phyloP scores from a whole-genome alignment of 2,329 filamentous ascomycete species.

The Aspergillus sojae region DNA sequence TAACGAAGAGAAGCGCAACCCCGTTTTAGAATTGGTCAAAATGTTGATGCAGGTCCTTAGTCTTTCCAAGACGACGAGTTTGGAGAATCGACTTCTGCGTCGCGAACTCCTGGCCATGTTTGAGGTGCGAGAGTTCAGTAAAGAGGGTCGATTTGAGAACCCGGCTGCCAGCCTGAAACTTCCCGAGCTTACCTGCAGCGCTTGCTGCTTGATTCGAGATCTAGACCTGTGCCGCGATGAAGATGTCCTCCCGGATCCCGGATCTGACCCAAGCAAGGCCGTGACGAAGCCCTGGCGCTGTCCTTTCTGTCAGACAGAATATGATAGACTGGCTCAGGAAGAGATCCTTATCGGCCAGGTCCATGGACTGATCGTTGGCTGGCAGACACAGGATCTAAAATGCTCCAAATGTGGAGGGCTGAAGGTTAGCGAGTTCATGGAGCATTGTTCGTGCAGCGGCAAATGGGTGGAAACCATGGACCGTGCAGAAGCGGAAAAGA shows the following conservation, averaged over 20 bases:
- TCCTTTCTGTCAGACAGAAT: constrained; percentile 72
- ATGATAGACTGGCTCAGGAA: constrained; percentile 79
- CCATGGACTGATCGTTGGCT: constrained; percentile 73
- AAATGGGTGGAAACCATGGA: constrained; percentile 76
- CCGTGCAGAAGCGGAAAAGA: constrained; percentile 65
- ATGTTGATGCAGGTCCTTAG: constrained; percentile 88
- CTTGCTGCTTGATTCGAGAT: constrained; percentile 86
- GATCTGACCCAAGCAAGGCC: constrained; percentile 31
- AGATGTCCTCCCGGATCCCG: constrained; percentile 66
- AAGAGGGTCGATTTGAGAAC: constrained; percentile 84
- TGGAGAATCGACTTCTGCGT: constrained; percentile 83
- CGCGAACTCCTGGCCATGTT: constrained; percentile 89
- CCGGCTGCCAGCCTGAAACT: constrained; percentile 76
- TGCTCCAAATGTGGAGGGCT: constrained; percentile 71
- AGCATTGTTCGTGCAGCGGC: constrained; percentile 92
- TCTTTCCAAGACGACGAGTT: constrained; percentile 84
- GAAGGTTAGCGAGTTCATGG: constrained; percentile 89
- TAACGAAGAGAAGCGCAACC: constrained; percentile 66
- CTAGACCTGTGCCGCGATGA: constrained; percentile 91
- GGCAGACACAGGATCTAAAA: constrained; percentile 87
- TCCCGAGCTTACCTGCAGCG: constrained; percentile 78
- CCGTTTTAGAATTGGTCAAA: constrained; percentile 89
- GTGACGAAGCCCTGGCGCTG: constrained; percentile 69
- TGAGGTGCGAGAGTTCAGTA: constrained; percentile 90
- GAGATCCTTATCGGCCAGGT: constrained; percentile 78